These are phyloP conservation scores for Penicillium verrucosum DNA, from an alignment of 2,329 filamentous ascomycete genomes.

Conservation along the genomic window DNA sequence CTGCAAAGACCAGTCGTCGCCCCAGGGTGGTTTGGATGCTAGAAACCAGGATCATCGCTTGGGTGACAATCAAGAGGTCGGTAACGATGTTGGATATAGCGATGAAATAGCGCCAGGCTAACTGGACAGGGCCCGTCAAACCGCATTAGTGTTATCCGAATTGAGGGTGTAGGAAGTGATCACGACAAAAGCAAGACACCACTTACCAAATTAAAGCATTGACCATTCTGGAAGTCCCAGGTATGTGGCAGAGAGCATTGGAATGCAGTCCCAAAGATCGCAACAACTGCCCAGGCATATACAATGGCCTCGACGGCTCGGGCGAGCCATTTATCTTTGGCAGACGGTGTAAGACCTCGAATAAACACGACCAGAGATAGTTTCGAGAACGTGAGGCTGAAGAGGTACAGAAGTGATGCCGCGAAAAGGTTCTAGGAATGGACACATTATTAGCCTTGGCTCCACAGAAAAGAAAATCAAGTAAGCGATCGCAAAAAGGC, in stretches of 20 bases:
- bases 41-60: conserved; percentile 21
- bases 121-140: neutral
- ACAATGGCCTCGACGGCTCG: conserved; percentile 12
- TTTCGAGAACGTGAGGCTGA: conserved; percentile 23
- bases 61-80: conserved; percentile 20
- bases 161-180: neutral
- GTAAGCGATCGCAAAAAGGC: neutral
- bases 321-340: conserved; percentile 18
- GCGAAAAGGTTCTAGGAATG: conserved; percentile 18
- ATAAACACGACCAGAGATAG: conserved; percentile 25
- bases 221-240: conserved; percentile 20
- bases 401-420: conserved; percentile 19
- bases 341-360: conserved; percentile 17
- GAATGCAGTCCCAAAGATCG: conserved; percentile 18
- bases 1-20: conserved; percentile 17
- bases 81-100: conserved; percentile 21
- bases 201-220: conserved; percentile 20
- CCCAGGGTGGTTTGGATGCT: conserved; percentile 20
- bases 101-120: conserved; percentile 19
- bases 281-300: conserved; percentile 13
- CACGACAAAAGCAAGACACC: neutral
- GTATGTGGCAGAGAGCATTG: conserved; percentile 17
- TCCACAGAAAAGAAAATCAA: neutral
- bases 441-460: neutral
- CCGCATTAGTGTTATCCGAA: neutral